Conservation (phyloP, 2,329 filamentous ascomycete species). For the Botryosphaeria dothidea region DNA sequence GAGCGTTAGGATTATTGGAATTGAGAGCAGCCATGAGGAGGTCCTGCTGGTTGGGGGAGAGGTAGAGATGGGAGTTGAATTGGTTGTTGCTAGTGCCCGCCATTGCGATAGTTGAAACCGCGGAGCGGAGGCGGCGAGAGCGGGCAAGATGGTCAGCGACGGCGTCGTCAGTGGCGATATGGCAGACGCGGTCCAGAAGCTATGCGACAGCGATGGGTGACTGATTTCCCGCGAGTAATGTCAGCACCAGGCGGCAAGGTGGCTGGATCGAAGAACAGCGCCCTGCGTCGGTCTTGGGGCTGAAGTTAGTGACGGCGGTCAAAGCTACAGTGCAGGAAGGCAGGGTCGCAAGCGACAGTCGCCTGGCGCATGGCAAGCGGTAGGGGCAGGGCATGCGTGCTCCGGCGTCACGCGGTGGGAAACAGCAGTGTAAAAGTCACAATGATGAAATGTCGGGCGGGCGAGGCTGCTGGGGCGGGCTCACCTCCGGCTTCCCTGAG, state of each 20-base stretch:
- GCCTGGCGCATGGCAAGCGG: background rate
- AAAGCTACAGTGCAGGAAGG: background rate
- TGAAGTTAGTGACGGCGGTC: background rate
- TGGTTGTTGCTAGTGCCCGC: constrained; percentile 40
- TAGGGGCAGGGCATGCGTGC: background rate
- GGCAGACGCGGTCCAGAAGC: background rate
- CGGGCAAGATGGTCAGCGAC: background rate
- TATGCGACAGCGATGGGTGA: background rate
- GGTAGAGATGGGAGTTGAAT: constrained; percentile 44
- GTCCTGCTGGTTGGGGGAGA: constrained; percentile 49
- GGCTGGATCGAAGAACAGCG: constrained; percentile 6
- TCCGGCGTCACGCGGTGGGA: background rate
- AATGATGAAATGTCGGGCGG: background rate
- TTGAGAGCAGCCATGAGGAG: constrained; percentile 49
- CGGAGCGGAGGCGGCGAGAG: background rate
- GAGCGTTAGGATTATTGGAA: constrained; percentile 43
- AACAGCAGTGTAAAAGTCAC: constrained; percentile 8
- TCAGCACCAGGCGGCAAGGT: background rate
- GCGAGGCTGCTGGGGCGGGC: constrained; percentile 12
- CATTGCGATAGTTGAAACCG: constrained; percentile 28
- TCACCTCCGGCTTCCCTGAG: constrained; percentile 16
- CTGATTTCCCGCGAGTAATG: background rate
- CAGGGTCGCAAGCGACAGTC: background rate
- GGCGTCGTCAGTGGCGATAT: background rate
- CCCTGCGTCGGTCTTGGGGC: background rate